phyloP scores from a whole-genome alignment of 352 stramenopile genomes.

The Phytophthora macrochlamydospora region DNA sequence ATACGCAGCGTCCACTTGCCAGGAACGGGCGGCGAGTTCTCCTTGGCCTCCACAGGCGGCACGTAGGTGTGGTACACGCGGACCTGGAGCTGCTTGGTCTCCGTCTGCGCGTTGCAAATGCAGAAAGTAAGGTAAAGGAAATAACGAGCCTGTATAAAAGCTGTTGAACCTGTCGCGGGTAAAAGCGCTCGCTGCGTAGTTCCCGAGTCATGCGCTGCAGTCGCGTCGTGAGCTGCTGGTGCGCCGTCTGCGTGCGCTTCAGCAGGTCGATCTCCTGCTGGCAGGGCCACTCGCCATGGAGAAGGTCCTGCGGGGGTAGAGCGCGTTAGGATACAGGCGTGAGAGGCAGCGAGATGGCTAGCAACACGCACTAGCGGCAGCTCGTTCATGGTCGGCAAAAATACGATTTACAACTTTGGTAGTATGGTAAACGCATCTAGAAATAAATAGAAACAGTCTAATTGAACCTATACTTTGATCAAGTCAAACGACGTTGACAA shows the following conservation, averaged over 20 bases:
- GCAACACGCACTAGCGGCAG: constrained; percentile 22
- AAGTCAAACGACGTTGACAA: neutral
- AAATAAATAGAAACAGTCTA: neutral
- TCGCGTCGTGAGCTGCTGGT: constrained; percentile 49
- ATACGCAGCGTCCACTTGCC: constrained; percentile 73
- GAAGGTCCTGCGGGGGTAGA: constrained; percentile 40
- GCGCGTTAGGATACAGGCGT: neutral
- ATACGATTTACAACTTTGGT: too few relatives aligned
- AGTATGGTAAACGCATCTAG: neutral
- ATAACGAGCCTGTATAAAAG: too few relatives aligned
- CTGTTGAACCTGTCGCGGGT: constrained; percentile 44
- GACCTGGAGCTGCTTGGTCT: constrained; percentile 63
- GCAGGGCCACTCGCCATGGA: constrained; percentile 59
- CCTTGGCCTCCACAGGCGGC: constrained; percentile 42
- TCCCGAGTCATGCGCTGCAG: constrained; percentile 57
- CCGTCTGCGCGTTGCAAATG: constrained; percentile 27
- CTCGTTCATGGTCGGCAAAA: constrained; percentile 16
- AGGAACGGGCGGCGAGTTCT: constrained; percentile 34
- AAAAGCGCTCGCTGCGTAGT: constrained; percentile 62
- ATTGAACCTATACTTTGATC: neutral
- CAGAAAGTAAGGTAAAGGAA: too few relatives aligned
- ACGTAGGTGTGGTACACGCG: constrained; percentile 69
- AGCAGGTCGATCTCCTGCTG: constrained; percentile 62
- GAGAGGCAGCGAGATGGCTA: neutral
- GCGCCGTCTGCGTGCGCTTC: constrained; percentile 45